phyloP scores from a whole-genome alignment of 345 rosid genomes.

The Melastoma malabathricum region DNA sequence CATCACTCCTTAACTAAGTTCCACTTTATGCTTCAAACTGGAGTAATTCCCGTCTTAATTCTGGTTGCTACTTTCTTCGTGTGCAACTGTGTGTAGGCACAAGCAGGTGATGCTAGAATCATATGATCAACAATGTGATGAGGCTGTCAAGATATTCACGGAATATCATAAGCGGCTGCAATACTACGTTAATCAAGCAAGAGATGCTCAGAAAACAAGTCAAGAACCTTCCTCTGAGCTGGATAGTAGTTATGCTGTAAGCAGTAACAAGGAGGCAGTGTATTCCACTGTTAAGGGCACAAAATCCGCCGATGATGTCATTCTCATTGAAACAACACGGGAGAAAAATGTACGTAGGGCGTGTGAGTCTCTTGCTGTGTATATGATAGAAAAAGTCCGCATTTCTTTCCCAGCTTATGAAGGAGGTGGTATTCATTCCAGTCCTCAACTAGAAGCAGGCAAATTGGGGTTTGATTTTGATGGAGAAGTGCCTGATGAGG shows the following conservation, averaged over 20 bases:
- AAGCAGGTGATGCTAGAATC: conserved; percentile 79
- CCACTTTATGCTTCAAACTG: too few relatives aligned
- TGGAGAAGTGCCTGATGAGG: conserved; percentile 68
- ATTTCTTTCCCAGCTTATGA: conserved; percentile 81
- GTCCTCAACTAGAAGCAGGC: conserved; percentile 60
- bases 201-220: conserved; percentile 59
- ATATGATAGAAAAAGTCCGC: conserved; percentile 55
- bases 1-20: too few relatives aligned
- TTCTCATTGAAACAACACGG: conserved; percentile 68
- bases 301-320: conserved; percentile 64
- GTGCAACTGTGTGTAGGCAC: conserved; percentile 30
- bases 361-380: conserved; percentile 67
- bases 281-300: conserved; percentile 81
- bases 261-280: conserved; percentile 60
- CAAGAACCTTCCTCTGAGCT: conserved; percentile 41
- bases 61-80: too few relatives aligned
- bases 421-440: conserved; percentile 70
- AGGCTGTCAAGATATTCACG: conserved; percentile 75
- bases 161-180: conserved; percentile 78
- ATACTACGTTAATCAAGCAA: conserved; percentile 71
- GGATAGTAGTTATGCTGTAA: conserved; percentile 28
- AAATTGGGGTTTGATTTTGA: conserved; percentile 75
- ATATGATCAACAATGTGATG: conserved; percentile 87
- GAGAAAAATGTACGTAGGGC: conserved; percentile 76
- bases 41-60: too few relatives aligned